These are phyloP conservation scores for Pseudopithomyces chartarum DNA, from an alignment of 2,329 filamentous ascomycete species.

Conservation along the genomic window DNA sequence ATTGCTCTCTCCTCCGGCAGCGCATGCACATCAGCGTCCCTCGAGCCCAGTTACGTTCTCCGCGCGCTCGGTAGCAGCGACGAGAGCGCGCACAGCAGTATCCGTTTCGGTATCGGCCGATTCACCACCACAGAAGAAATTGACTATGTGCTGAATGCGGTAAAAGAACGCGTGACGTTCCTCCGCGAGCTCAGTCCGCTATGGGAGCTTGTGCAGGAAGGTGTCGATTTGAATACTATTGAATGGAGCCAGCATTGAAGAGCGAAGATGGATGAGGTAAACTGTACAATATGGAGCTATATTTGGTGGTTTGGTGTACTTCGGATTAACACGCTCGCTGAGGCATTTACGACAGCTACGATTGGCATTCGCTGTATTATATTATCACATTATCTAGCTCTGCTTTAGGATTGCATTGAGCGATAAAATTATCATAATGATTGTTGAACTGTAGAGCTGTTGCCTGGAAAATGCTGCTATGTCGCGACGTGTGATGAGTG, in stretches of 20 bases:
- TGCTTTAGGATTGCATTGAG: slow-evolving; percentile 13
- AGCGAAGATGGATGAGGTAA: slow-evolving; percentile 18
- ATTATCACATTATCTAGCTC: slow-evolving; percentile 26
- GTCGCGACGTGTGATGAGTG: neutral
- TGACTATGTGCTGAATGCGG: slow-evolving; percentile 95
- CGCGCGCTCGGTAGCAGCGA: slow-evolving; percentile 94
- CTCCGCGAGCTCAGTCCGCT: slow-evolving; percentile 91
- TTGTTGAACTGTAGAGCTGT: neutral
- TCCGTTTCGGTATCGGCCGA: slow-evolving; percentile 94
- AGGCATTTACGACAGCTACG: slow-evolving; percentile 23
- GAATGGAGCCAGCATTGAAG: slow-evolving; percentile 95
- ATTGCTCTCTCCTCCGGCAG: slow-evolving; percentile 96
- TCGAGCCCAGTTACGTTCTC: slow-evolving; percentile 95
- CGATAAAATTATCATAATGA: slow-evolving; percentile 10
- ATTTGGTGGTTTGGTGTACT: slow-evolving; percentile 12
- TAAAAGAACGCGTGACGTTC: slow-evolving; percentile 88
- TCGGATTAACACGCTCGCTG: slow-evolving; percentile 27
- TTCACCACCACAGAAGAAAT: slow-evolving; percentile 97
- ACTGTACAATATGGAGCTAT: slow-evolving; percentile 30
- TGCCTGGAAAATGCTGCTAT: neutral
- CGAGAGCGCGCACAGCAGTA: slow-evolving; percentile 96
- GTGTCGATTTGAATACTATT: slow-evolving; percentile 92
- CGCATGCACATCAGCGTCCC: slow-evolving; percentile 93
- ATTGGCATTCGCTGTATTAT: slow-evolving; percentile 30
- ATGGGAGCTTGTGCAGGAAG: slow-evolving; percentile 98